Evolutionary conservation across 164 flowering plant species (phyloP).

Genomic region (Akebia trifoliata): DNA sequence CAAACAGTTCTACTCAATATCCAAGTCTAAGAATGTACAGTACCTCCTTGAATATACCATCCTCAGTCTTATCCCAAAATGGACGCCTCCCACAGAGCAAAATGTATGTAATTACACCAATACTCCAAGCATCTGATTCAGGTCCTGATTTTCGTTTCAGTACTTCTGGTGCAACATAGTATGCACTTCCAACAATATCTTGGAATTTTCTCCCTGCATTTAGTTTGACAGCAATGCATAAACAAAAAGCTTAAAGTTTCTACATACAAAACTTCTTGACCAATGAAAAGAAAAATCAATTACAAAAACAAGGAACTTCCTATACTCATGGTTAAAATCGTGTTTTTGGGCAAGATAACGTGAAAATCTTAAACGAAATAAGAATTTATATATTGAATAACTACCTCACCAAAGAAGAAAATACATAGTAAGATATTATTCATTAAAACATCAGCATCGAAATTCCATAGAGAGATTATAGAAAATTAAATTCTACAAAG

Average conservation of each 20-base stretch:
- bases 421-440: too few relatives aligned
- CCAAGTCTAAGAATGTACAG: constrained; percentile 2
- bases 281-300: neutral
- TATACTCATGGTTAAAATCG: neutral
- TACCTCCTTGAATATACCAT: constrained; percentile 98
- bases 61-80: constrained; percentile 98
- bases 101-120: constrained; percentile 97
- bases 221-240: constrained; percentile 4
- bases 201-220: constrained; percentile 72
- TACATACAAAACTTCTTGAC: constrained; percentile 5
- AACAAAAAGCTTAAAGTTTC: neutral
- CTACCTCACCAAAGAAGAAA: too few relatives aligned
- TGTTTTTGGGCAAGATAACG: neutral
- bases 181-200: constrained; percentile 99
- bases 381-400: too few relatives aligned
- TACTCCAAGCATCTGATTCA: constrained; percentile 99
- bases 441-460: too few relatives aligned
- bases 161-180: constrained; percentile 98
- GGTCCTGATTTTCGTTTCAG: constrained; percentile 94
- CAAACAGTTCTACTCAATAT: neutral
- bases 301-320: neutral
- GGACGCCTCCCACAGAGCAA: constrained; percentile 97
- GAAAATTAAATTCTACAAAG: neutral
- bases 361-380: neutral
- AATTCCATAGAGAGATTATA: neutral